Conservation (phyloP, 441 rosid species). For the Euphorbia corollata region DNA sequence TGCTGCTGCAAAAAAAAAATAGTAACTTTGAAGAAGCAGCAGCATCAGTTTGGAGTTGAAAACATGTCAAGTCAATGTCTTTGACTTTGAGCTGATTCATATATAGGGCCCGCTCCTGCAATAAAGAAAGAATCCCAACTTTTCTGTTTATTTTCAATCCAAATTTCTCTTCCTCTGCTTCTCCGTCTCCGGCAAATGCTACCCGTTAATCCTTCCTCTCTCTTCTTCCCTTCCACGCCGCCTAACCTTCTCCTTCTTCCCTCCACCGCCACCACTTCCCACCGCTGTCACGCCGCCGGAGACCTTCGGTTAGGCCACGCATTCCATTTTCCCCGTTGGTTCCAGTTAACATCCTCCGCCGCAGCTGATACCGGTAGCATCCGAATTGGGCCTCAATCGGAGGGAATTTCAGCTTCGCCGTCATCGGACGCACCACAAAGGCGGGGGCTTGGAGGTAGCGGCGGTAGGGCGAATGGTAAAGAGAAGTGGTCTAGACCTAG, state of each 20-base stretch:
- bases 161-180: background rate
- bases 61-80: background rate
- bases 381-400: constrained; percentile 40
- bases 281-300: constrained; percentile 54
- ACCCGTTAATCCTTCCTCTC: constrained; percentile 38
- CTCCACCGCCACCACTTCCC: constrained; percentile 23
- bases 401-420: constrained; percentile 21
- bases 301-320: constrained; percentile 32
- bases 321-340: constrained; percentile 31
- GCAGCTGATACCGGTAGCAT: constrained; percentile 39
- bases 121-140: background rate
- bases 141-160: background rate
- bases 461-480: constrained; percentile 44
- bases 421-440: constrained; percentile 1
- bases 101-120: background rate
- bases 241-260: constrained; percentile 22
- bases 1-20: background rate
- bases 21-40: background rate
- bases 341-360: constrained; percentile 24
- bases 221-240: constrained; percentile 35
- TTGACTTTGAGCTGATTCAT: background rate
- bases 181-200: constrained; percentile 32
- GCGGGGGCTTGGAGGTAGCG: constrained; percentile 32
- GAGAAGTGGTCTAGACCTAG: constrained; percentile 71
- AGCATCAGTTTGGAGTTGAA: background rate